Conservation (phyloP, 2,329 filamentous ascomycete genomes). For the Drechslera avenae region DNA sequence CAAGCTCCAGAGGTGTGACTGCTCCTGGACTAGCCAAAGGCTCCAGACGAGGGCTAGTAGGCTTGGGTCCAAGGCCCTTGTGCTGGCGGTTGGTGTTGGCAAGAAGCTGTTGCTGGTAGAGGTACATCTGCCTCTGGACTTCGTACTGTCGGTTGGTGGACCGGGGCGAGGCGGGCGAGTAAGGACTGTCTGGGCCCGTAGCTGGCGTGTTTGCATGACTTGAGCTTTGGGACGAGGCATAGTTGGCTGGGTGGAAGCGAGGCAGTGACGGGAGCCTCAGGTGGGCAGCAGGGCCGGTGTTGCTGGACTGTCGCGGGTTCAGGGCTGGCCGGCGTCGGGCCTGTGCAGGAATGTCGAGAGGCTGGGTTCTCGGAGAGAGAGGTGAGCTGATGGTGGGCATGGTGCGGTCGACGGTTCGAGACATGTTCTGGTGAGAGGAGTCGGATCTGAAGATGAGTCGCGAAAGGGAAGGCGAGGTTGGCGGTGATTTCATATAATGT, state of each 20-base stretch:
- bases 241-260: slow-evolving; percentile 60
- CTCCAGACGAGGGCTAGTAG: slow-evolving; percentile 55
- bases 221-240: slow-evolving; percentile 48
- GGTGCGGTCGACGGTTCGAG: slow-evolving; percentile 34
- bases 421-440: slow-evolving; percentile 33
- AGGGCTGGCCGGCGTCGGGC: slow-evolving; percentile 40
- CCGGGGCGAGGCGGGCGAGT: slow-evolving; percentile 52
- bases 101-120: slow-evolving; percentile 55
- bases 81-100: slow-evolving; percentile 36
- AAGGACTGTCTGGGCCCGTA: slow-evolving; percentile 49
- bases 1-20: slow-evolving; percentile 59
- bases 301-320: slow-evolving; percentile 43
- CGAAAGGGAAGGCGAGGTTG: slow-evolving; percentile 28
- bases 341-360: slow-evolving; percentile 44
- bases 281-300: slow-evolving; percentile 41
- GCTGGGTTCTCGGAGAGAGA: slow-evolving; percentile 44
- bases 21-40: slow-evolving; percentile 58
- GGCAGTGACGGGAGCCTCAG: slow-evolving; percentile 57
- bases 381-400: slow-evolving; percentile 42
- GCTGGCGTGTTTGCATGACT: slow-evolving; percentile 46
- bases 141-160: slow-evolving; percentile 52
- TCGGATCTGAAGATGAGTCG: slow-evolving; percentile 27
- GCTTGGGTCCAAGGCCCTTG: slow-evolving; percentile 41
- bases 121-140: slow-evolving; percentile 55
- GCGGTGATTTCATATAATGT: slow-evolving; percentile 36